A percentile compares a stretch with the other conserved stretches of the same genome.
phyloP scores from a whole-genome alignment of 1,139 yeast genomes.

The Zygoascus sp. region DNA sequence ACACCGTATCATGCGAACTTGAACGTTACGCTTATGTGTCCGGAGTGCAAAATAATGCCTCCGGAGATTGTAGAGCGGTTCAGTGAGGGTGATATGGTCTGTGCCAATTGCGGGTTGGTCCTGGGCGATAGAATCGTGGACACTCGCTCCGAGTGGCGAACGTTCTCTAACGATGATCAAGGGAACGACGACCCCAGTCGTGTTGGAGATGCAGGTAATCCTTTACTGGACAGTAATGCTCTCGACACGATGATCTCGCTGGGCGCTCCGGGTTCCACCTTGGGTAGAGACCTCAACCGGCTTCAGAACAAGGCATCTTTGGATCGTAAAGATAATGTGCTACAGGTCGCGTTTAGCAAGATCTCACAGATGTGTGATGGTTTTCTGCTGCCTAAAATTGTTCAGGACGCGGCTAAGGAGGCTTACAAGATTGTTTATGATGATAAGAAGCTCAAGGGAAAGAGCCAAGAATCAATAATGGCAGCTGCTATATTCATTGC shows the following conservation, averaged over 20 bases:
- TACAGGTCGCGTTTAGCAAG: slow-evolving; percentile 84
- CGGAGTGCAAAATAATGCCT: slow-evolving; percentile 92
- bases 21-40: slow-evolving; percentile 87
- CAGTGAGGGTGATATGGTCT: slow-evolving; percentile 95
- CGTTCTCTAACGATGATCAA: slow-evolving; percentile 91
- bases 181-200: slow-evolving; percentile 98
- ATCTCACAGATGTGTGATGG: slow-evolving; percentile 97
- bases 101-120: slow-evolving; percentile 94
- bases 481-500: slow-evolving; percentile 96
- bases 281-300: slow-evolving; percentile 82
- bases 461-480: slow-evolving; percentile 90
- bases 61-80: slow-evolving; percentile 94
- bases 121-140: slow-evolving; percentile 90
- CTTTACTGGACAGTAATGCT: slow-evolving; percentile 85
- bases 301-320: slow-evolving; percentile 84
- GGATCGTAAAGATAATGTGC: slow-evolving; percentile 81
- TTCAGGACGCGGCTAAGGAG: slow-evolving; percentile 96
- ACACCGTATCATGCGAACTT: slow-evolving; percentile 45
- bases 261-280: slow-evolving; percentile 59
- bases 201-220: slow-evolving; percentile 99
- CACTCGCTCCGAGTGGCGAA: slow-evolving; percentile 97
- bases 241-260: slow-evolving; percentile 89
- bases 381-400: slow-evolving; percentile 87
- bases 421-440: slow-evolving; percentile 90
- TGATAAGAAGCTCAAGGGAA: slow-evolving; percentile 81